Conservation (phyloP, 2,329 filamentous ascomycete species). For the Emmonsia crescens region DNA sequence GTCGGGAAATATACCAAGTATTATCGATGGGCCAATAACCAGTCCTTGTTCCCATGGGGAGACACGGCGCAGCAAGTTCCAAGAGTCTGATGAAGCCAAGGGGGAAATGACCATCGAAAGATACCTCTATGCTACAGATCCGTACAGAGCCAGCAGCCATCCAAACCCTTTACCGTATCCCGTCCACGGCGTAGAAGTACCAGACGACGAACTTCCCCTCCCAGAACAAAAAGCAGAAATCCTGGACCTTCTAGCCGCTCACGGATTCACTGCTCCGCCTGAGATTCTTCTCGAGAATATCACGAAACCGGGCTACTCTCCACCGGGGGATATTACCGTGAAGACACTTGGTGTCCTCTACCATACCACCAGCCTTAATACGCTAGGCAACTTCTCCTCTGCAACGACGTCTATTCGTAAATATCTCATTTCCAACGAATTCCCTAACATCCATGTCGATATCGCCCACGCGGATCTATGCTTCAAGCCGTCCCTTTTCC, state of each 20-base stretch:
- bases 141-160: neutral
- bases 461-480: neutral
- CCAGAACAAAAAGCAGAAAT: neutral
- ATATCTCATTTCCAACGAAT: neutral
- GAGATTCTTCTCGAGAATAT: neutral
- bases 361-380: neutral
- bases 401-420: neutral
- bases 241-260: neutral
- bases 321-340: neutral
- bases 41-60: neutral
- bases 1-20: too few relatives aligned
- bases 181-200: neutral
- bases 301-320: conserved; percentile 6
- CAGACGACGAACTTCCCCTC: neutral
- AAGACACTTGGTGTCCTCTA: neutral
- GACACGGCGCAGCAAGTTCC: neutral
- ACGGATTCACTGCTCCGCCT: neutral
- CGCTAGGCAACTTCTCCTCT: neutral
- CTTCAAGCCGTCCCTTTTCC: conserved; percentile 7
- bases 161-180: neutral
- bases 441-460: conserved; percentile 1
- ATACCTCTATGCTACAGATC: neutral
- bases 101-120: neutral
- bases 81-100: neutral
- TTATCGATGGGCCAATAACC: too few relatives aligned